Base-by-base conservation (phyloP, 768 basidiomycete genomes). In the Nidularia pulvinata region DNA sequence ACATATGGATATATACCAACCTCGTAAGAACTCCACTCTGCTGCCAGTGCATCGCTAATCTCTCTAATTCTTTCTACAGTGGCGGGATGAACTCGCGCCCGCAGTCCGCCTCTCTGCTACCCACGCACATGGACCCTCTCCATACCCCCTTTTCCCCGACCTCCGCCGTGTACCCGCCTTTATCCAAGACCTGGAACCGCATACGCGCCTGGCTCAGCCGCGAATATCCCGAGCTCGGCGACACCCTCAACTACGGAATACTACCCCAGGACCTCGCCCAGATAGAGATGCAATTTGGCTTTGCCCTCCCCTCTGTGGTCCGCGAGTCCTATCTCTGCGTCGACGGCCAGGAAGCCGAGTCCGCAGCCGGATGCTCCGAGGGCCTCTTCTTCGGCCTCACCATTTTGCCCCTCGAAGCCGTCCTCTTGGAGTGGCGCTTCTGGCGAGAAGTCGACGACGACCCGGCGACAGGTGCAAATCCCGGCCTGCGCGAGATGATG, bases 311-410 rank as follows among this genome's bases (percentile, higher is more conserved):
- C 3, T 78, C 82, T 33, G 85, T 88, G 34, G 83, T 99, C n/a
- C 84, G 94, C 22, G 97, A 99, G 58, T 93, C 92, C 1, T 96
- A 96, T 73, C 77, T 88, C 46, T 76, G 79, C 53, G 88, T 89
- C 53, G 94, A 99, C 63, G 97, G 97, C 2, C 97, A 99, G 65
- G 97, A 98, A 66, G 83, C 91, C 16, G 91, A 94, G 69, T 91
- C 91, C 11, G 77, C 91, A 32, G 91, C 90, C 42, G 91, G 90
- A 10, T 94, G 91, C 62, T 81, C 91, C 7, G 90, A 93, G 54
- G 97, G 97, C 34, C 78, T 99, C 33, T 93, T 99, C 70, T 98
- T 94, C 63, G 97, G 97, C n/a, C 73, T 99, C 16, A 89, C 87
- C n/a, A 79, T 97, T 36, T 75, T 99, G 16, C 92, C 94, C 10